Evolutionary conservation across 1,139 yeast genomes (phyloP), one percentile per base, ranked within the genome.

Genomic region (Fermentozyma sake): DNA sequence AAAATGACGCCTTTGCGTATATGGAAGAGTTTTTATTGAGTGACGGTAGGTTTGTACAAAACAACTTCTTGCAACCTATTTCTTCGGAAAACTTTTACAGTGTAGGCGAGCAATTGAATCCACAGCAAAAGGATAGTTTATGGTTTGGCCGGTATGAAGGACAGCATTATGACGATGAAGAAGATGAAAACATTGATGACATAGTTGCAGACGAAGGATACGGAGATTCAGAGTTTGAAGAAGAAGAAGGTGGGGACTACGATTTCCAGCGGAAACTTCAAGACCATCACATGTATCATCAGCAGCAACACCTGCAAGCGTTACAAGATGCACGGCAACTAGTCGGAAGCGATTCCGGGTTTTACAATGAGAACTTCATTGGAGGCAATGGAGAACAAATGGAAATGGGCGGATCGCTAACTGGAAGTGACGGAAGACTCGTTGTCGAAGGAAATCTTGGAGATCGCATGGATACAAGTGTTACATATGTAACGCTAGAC

Each of bases 401-500:
- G 27, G 17, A 29, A 30, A 12, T 28, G 27, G 15, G 21, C 28
- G 14, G 27, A 31, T n/a, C 37, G 33, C 18, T 31, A 29, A 14
- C 32, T 28, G 28, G 18, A 4, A 31, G 22, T 12, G 27, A 25
- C 16, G 28, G 28, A 18, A 25, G 16, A 16, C 16, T 24, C 14
- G 21, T 7, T 9, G 15, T 53, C 6, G 65, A 57, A 28, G 73
- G 73, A 9, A 56, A 67, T 41, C 50, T 67, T 27, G 73, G 73
- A 4, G 68, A 64, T 31, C 55, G 63, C 24, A 72, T 75, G 68
- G 81, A 75, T 44, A 63, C 71, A 6, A 51, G 64, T 7, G 55
- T 74, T 22, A 78, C 87, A 0, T 70, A 68, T 41, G 68, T 81
- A 31, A 75, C 86, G 1, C 61, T 81, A 31, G 93, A 82, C 55